Evolutionary conservation across 179 eudicot species (phyloP), one percentile per base, ranked within the genome.

Genomic region (Gypsophila paniculata): DNA sequence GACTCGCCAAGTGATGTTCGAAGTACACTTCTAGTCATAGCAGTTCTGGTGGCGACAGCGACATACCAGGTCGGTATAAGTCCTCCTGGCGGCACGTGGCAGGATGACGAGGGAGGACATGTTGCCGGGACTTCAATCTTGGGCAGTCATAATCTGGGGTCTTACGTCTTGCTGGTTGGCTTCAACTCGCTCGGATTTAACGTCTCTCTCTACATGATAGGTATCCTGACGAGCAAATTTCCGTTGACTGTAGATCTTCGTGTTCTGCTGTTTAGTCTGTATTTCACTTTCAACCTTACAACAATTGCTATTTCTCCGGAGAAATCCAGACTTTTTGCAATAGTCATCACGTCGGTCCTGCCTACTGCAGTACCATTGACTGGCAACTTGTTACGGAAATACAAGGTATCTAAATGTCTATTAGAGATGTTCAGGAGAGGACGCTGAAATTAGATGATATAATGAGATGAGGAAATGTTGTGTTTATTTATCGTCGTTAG

Each of bases 61-160:
- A 81, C 86, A 4, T 85, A 79, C 72, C 85, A 85, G 72, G 82
- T 80, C 12, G 79, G 81, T 7, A 72, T 81, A 51, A 83, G 36
- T 21, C 89, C 86, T n/a, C 89, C 89, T 17, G 82, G 86, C 61
- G 79, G 82, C n/a, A 29, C 74, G 2, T 83, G 88, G 88, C 84
- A 82, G 73, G 83, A 82, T 14, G 22, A 21, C 6, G 26, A 63
- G n/a, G 49, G 72, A 36, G 68, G 72, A 0, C 86, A 77, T 25
- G 14, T 48, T 15, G 88, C 88, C 0, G 88, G 86, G 58, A 74
- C 61, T 44, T 81, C 88, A 42, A 70, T 85, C 26, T 52, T 85
- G 80, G 82, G 82, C 29, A 51, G 72, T 7, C 38, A 66, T 25
- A 34, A 46, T 46, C 3, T 26, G 8, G 53, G 57, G 38, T 42